phyloP scores from a whole-genome alignment of 495 filamentous ascomycete species.

The Viridothelium virens region DNA sequence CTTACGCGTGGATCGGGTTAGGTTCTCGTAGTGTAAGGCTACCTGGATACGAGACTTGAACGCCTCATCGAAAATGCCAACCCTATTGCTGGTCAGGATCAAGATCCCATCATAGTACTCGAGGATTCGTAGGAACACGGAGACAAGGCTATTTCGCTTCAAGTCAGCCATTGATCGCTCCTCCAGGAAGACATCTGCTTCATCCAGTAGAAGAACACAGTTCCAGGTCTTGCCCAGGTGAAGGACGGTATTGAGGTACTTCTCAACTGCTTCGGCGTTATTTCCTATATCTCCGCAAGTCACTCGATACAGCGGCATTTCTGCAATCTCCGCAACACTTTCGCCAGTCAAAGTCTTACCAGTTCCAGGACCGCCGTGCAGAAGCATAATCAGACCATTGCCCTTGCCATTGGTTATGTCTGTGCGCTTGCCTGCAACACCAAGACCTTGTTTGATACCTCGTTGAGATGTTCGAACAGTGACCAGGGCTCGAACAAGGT shows the following conservation, averaged over 20 bases:
- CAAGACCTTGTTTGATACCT: conserved; percentile 13
- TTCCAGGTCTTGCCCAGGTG: conserved; percentile 21
- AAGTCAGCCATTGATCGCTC: conserved; percentile 19
- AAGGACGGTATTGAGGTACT: conserved; percentile 16
- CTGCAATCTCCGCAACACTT: conserved; percentile 22
- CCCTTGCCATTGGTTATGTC: conserved; percentile 25
- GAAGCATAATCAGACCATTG: conserved; percentile 22
- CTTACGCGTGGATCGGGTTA: conserved; percentile 5
- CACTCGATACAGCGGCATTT: conserved; percentile 22
- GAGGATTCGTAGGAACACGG: conserved; percentile 27
- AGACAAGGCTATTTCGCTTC: conserved; percentile 25
- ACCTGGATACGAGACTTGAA: conserved; percentile 41
- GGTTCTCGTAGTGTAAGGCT: conserved; percentile 37
- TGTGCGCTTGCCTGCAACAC: conserved; percentile 13
- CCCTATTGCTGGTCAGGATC: conserved; percentile 52
- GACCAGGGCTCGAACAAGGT: conserved; percentile 20
- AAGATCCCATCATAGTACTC: conserved; percentile 72
- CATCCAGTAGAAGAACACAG: conserved; percentile 19
- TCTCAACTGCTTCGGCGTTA: conserved; percentile 11
- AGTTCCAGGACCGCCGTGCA: conserved; percentile 22
- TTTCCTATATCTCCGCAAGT: conserved; percentile 20
- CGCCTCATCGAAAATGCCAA: conserved; percentile 43
- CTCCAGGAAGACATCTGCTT: conserved; percentile 22
- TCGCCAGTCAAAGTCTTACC: conserved; percentile 25
- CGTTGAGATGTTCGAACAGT: conserved; percentile 11